These are phyloP conservation scores for Iris pallida DNA, from an alignment of 116 monocot species.

Conservation along the genomic window DNA sequence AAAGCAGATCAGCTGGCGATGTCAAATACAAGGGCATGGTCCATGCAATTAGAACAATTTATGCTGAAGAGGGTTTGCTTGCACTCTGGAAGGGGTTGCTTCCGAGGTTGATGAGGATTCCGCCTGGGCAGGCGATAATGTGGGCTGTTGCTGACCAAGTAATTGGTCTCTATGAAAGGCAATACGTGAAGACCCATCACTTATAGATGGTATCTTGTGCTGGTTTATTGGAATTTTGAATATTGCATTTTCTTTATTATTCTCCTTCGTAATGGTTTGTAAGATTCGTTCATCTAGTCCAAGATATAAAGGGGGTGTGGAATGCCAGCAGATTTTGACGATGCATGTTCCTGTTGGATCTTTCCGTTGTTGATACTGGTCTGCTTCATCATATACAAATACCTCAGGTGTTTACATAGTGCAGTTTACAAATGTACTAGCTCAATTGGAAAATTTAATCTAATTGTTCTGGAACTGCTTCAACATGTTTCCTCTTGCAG, in stretches of 20 bases:
- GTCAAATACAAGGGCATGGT: conserved; percentile 79
- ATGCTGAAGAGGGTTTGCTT: conserved; percentile 71
- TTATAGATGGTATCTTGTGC: conserved; percentile 15
- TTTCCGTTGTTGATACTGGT: background rate
- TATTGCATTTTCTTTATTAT: conserved; percentile 1
- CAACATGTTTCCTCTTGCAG: no score
- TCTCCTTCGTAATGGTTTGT: background rate
- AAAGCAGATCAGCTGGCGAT: conserved; percentile 47
- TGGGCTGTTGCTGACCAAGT: conserved; percentile 97
- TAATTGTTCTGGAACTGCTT: no score
- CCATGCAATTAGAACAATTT: conserved; percentile 79
- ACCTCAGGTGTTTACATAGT: no score
- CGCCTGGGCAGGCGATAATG: conserved; percentile 94
- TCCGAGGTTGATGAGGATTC: conserved; percentile 96
- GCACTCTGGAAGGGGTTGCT: conserved; percentile 91
- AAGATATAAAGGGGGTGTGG: background rate
- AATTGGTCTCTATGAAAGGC: conserved; percentile 82
- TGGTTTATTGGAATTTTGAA: background rate
- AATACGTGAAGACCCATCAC: conserved; percentile 29
- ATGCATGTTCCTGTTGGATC: background rate
- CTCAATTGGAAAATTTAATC: no score
- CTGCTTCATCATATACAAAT: no score
- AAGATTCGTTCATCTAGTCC: background rate
- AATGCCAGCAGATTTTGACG: background rate
- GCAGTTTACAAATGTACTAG: no score